phyloP scores from a whole-genome alignment of 169 alveolate species.

The Babesia bigemina region DNA sequence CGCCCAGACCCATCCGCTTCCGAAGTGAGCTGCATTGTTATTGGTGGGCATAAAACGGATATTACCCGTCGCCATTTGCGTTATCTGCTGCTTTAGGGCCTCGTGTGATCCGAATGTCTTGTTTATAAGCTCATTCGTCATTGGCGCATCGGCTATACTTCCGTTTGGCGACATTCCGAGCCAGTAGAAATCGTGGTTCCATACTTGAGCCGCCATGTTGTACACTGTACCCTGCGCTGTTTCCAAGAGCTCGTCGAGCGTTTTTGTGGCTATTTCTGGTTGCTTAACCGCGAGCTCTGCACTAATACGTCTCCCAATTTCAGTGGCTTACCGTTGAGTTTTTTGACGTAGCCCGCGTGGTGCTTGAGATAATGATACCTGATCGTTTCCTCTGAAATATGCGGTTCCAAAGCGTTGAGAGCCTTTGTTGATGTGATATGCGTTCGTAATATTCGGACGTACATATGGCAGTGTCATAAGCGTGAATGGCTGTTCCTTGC shows the following conservation, averaged over 20 bases:
- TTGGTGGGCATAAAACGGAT: slow-evolving; percentile 52
- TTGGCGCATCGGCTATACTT: neutral
- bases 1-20: slow-evolving; percentile 95
- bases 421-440: slow-evolving; percentile 58
- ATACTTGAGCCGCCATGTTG: slow-evolving; percentile 66
- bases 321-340: slow-evolving; percentile 72
- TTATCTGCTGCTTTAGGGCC: slow-evolving; percentile 57
- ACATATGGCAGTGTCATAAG: slow-evolving; percentile 64
- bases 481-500: slow-evolving; percentile 16
- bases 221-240: slow-evolving; percentile 3
- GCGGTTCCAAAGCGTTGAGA: slow-evolving; percentile 83
- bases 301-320: neutral
- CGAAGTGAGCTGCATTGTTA: slow-evolving; percentile 75
- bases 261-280: slow-evolving; percentile 1
- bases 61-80: slow-evolving; percentile 56
- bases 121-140: slow-evolving; percentile 7
- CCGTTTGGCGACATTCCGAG: slow-evolving; percentile 38
- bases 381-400: slow-evolving; percentile 81
- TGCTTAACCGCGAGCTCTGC: slow-evolving; percentile 42
- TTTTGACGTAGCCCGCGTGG: slow-evolving; percentile 88
- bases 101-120: slow-evolving; percentile 44
- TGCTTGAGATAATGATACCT: slow-evolving; percentile 88
- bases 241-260: slow-evolving; percentile 33
- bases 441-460: neutral
- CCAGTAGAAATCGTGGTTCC: slow-evolving; percentile 75